Evolutionary conservation across 164 flowering plant species (phyloP).

Genomic region (Paratinospora sagittata): DNA sequence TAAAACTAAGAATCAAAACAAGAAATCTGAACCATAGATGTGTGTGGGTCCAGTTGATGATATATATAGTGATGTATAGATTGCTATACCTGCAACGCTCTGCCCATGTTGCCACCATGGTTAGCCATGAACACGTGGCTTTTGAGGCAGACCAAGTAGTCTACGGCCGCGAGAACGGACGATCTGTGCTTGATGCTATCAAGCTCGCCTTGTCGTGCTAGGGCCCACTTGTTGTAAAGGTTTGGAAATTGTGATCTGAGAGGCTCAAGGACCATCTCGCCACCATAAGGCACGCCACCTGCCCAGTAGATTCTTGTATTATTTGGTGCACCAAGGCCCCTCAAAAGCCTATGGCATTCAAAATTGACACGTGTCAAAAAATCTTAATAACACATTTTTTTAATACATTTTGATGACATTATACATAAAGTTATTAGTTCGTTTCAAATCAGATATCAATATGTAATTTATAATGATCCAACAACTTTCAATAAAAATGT

Average conservation of each 20-base stretch:
- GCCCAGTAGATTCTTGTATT: conserved; percentile 22
- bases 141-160: conserved; percentile 23
- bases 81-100: conserved; percentile 19
- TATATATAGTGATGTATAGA: not conserved
- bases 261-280: conserved; percentile 14
- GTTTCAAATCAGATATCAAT: too few relatives aligned
- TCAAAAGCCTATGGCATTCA: conserved; percentile 14
- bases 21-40: too few relatives aligned
- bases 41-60: not conserved
- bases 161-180: conserved; percentile 22
- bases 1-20: too few relatives aligned
- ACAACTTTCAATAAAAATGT: too few relatives aligned
- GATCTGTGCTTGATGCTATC: conserved; percentile 12
- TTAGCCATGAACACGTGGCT: conserved; percentile 28
- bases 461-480: too few relatives aligned
- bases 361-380: not conserved
- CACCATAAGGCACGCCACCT: conserved; percentile 19
- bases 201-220: conserved; percentile 18
- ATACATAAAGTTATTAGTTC: too few relatives aligned
- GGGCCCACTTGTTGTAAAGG: conserved; percentile 20
- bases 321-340: conserved; percentile 23
- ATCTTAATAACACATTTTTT: too few relatives aligned
- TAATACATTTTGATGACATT: too few relatives aligned
- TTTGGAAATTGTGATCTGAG: conserved; percentile 15
- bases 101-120: conserved; percentile 28